Percentiles rank a stretch among this genome's conserved stretches.
phyloP scores from a whole-genome alignment of 2,329 filamentous ascomycete species.

The Cladosporium sp. region DNA sequence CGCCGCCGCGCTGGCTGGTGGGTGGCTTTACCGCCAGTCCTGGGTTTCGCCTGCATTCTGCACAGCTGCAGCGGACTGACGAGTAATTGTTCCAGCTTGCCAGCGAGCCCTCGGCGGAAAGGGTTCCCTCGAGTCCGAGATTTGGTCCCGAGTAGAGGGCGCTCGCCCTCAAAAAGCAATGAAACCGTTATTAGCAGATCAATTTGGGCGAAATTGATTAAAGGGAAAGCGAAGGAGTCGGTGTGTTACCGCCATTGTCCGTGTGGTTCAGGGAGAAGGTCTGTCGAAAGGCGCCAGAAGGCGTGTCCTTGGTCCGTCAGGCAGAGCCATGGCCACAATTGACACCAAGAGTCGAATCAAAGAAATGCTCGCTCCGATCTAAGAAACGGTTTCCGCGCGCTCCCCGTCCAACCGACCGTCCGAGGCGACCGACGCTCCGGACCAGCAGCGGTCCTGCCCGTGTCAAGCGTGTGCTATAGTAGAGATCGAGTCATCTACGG shows the following conservation, averaged over 20 bases:
- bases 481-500: constrained; percentile 15
- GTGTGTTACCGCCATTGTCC: constrained; percentile 19
- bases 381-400: constrained; percentile 12
- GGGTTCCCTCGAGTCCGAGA: neutral
- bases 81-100: neutral
- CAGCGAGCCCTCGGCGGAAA: neutral
- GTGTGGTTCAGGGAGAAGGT: neutral
- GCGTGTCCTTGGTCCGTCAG: neutral
- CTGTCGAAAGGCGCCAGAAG: constrained; percentile 22
- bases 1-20: neutral
- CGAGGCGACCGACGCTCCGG: constrained; percentile 2
- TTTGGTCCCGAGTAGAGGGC: neutral
- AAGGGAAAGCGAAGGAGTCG: constrained; percentile 11
- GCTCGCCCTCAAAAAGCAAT: neutral
- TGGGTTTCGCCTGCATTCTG: constrained; percentile 16
- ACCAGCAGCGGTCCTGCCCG: constrained; percentile 9
- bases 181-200: constrained; percentile 10
- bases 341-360: neutral
- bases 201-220: constrained; percentile 16
- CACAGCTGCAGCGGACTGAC: constrained; percentile 10
- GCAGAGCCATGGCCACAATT: neutral
- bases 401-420: neutral
- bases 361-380: constrained; percentile 17
- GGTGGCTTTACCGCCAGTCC: constrained; percentile 15
- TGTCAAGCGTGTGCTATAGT: neutral